Evolutionary conservation across 2,329 filamentous ascomycete species (phyloP).

Genomic region (Cladosporium sp.): DNA sequence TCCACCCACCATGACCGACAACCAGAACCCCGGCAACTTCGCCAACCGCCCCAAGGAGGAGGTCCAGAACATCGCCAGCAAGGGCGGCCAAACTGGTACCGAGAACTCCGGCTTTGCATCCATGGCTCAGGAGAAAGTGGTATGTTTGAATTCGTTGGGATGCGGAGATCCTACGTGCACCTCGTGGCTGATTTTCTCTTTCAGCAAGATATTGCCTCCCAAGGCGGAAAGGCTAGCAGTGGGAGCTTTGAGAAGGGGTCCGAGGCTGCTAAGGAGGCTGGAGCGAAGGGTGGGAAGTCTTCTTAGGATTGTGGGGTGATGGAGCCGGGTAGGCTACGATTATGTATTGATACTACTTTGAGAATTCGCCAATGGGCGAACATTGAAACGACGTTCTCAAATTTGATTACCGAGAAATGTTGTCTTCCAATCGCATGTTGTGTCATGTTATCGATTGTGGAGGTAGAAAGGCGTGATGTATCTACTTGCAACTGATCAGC

Average conservation of each 20-base stretch:
- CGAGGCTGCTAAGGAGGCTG: slow-evolving; percentile 19
- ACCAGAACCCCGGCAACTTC: slow-evolving; percentile 48
- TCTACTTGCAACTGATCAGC: too few species aligned
- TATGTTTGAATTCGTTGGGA: too few species aligned
- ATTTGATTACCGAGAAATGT: too few species aligned
- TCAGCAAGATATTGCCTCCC: slow-evolving; percentile 40
- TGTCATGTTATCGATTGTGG: too few species aligned
- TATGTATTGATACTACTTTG: not conserved
- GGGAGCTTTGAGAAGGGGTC: slow-evolving; percentile 16
- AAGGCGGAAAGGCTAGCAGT: slow-evolving; percentile 41
- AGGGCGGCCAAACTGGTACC: slow-evolving; percentile 40
- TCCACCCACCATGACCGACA: slow-evolving; percentile 16
- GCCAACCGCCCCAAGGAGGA: slow-evolving; percentile 49
- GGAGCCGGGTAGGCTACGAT: slow-evolving; percentile 14
- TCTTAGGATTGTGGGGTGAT: slow-evolving; percentile 7
- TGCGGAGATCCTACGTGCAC: too few species aligned
- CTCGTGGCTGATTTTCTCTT: not conserved
- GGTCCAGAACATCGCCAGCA: slow-evolving; percentile 43
- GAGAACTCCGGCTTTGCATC: slow-evolving; percentile 14
- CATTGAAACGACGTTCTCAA: too few species aligned
- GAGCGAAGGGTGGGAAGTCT: slow-evolving; percentile 16
- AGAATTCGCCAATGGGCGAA: too few species aligned
- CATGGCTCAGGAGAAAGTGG: slow-evolving; percentile 11
- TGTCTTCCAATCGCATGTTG: too few species aligned
- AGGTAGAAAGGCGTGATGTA: too few species aligned